Evolutionary conservation across 192 early-diverging fungal species (phyloP).

Genomic region (Podila epigama): DNA sequence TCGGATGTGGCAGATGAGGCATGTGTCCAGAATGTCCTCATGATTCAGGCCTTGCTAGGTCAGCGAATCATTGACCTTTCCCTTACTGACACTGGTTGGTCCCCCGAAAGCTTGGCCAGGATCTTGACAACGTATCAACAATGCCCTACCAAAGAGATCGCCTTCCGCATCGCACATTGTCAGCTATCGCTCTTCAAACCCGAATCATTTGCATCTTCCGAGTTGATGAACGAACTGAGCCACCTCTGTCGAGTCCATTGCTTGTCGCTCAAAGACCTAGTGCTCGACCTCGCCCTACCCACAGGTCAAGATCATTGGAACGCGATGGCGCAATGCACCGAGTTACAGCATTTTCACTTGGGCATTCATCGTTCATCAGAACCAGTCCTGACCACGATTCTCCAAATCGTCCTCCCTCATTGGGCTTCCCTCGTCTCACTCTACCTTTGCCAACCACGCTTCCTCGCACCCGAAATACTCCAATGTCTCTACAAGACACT

Average conservation of each 20-base stretch:
- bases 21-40: constrained; percentile 23
- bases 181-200: constrained; percentile 28
- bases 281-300: constrained; percentile 24
- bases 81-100: constrained; percentile 40
- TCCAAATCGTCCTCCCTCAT: constrained; percentile 14
- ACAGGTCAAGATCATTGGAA: constrained; percentile 3
- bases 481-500: constrained; percentile 13
- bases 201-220: constrained; percentile 12
- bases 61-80: constrained; percentile 22
- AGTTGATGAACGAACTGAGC: constrained; percentile 16
- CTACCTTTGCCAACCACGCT: constrained; percentile 45
- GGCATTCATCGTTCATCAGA: constrained; percentile 32
- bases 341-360: constrained; percentile 31
- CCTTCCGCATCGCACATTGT: constrained; percentile 18
- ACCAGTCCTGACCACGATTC: constrained; percentile 27
- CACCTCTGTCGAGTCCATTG: constrained; percentile 15
- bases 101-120: constrained; percentile 6
- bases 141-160: no score
- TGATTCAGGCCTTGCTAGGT: constrained; percentile 32
- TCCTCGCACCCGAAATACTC: constrained; percentile 14
- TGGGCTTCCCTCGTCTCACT: constrained; percentile 17
- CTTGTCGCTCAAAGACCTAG: constrained; percentile 6
- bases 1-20: constrained; percentile 23
- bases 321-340: constrained; percentile 24
- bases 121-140: constrained; percentile 12